Percentiles rank a stretch among this genome's conserved stretches.
These are phyloP conservation scores for Jamesozyma jinghongensis DNA, from an alignment of 805 yeast genomes.

Conservation along the genomic window DNA sequence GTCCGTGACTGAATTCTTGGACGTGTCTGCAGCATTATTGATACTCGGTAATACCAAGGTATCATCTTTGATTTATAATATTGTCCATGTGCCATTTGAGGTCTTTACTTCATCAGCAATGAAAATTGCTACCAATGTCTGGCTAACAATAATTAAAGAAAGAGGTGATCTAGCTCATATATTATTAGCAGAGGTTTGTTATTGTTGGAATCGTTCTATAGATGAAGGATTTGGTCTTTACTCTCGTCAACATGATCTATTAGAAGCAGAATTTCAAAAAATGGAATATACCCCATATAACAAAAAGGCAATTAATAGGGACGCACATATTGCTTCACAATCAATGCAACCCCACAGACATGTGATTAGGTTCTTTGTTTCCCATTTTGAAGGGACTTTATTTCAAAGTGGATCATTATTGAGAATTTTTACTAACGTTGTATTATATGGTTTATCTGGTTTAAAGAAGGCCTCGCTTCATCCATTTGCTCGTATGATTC, in stretches of 20 bases:
- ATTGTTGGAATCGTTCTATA: constrained; percentile 60
- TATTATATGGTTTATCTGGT: constrained; percentile 45
- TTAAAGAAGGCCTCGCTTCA: constrained; percentile 60
- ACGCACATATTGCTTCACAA: constrained; percentile 40
- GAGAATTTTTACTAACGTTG: constrained; percentile 56
- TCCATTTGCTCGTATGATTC: constrained; percentile 65
- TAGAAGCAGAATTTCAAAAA: constrained; percentile 49
- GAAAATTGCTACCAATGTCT: constrained; percentile 58
- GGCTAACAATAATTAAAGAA: constrained; percentile 73
- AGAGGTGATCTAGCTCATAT: constrained; percentile 47
- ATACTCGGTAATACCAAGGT: constrained; percentile 31
- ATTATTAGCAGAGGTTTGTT: constrained; percentile 60
- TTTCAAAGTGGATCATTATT: constrained; percentile 62
- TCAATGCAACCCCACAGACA: constrained; percentile 58
- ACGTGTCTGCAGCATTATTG: constrained; percentile 36
- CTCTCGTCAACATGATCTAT: constrained; percentile 44
- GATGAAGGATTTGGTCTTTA: constrained; percentile 55
- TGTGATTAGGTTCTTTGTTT: constrained; percentile 57
- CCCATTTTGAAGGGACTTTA: constrained; percentile 72
- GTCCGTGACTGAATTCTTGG: constrained; percentile 37
- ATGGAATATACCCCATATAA: constrained; percentile 92
- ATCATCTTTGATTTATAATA: constrained; percentile 35
- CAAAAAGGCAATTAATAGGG: constrained; percentile 45
- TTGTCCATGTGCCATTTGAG: constrained; percentile 64
- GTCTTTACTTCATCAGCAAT: constrained; percentile 52